A percentile compares a stretch with the other conserved stretches of the same genome.
Evolutionary conservation across 768 basidiomycete genomes (phyloP).

Genomic region (Hysterangium stoloniferum): DNA sequence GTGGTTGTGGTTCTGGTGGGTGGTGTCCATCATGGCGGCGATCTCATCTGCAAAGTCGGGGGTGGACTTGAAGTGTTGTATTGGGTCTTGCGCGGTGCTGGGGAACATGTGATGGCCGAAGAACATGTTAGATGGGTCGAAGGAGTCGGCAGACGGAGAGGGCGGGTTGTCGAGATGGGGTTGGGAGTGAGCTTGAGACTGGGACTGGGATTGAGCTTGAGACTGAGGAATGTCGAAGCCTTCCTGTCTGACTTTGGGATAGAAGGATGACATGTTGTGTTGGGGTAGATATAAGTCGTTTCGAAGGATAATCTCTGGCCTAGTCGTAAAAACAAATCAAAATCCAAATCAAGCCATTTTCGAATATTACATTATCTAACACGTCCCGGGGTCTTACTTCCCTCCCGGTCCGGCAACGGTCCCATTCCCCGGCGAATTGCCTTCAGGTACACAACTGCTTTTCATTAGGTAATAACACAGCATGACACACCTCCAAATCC

Average conservation of each 20-base stretch:
- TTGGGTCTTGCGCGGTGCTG: constrained; percentile 16
- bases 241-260: constrained; percentile 59
- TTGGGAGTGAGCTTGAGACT: constrained; percentile 24
- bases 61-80: constrained; percentile 9
- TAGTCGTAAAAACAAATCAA: no score
- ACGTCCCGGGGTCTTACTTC: no score
- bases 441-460: no score
- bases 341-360: no score
- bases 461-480: no score
- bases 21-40: constrained; percentile 50
- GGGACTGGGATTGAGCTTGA: constrained; percentile 23
- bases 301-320: no score
- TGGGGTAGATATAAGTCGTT: no score
- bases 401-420: no score
- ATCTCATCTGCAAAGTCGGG: constrained; percentile 63
- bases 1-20: constrained; percentile 19
- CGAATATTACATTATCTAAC: no score
- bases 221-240: constrained; percentile 62
- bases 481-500: no score
- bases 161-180: constrained; percentile 22
- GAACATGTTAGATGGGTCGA: constrained; percentile 28
- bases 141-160: constrained; percentile 10
- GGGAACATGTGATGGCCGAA: constrained; percentile 19
- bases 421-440: no score
- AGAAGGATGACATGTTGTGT: no score